A percentile compares a stretch with the other conserved stretches of the same genome.
Conservation (phyloP, 2,329 filamentous ascomycete species). For the Periconia digitata region DNA sequence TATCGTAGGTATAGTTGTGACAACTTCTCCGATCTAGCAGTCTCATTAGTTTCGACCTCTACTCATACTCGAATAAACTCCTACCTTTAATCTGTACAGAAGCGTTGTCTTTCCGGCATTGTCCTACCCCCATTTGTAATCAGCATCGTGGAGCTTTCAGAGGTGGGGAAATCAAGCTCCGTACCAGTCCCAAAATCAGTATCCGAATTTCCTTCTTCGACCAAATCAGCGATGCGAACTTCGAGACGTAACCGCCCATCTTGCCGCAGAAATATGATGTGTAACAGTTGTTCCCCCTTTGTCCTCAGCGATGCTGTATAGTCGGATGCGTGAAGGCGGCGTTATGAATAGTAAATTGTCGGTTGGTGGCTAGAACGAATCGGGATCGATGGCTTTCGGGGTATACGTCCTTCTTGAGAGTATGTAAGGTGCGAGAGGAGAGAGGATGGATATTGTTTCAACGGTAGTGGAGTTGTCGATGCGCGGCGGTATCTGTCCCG, state of each 20-base stretch:
- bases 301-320: not conserved
- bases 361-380: not conserved
- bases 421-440: not conserved
- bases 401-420: not conserved
- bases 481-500: not conserved
- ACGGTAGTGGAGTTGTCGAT: not conserved
- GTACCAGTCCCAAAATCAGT: slow-evolving; percentile 87
- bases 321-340: not conserved
- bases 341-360: not conserved
- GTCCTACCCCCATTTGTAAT: slow-evolving; percentile 22
- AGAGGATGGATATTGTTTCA: not conserved
- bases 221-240: slow-evolving; percentile 54
- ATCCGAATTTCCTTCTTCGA: slow-evolving; percentile 98
- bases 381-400: not conserved
- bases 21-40: slow-evolving; percentile 88
- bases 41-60: not conserved
- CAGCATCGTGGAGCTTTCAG: slow-evolving; percentile 12
- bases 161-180: slow-evolving; percentile 31
- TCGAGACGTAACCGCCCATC: slow-evolving; percentile 38
- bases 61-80: not conserved
- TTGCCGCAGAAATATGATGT: slow-evolving; percentile 12
- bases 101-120: slow-evolving; percentile 61
- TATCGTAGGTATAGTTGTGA: slow-evolving; percentile 98
- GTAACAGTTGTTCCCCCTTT: slow-evolving; percentile 2
- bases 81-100: slow-evolving; percentile 91